Conservation (phyloP, 352 stramenopile genomes). For the Aphanomyces stellatus region DNA sequence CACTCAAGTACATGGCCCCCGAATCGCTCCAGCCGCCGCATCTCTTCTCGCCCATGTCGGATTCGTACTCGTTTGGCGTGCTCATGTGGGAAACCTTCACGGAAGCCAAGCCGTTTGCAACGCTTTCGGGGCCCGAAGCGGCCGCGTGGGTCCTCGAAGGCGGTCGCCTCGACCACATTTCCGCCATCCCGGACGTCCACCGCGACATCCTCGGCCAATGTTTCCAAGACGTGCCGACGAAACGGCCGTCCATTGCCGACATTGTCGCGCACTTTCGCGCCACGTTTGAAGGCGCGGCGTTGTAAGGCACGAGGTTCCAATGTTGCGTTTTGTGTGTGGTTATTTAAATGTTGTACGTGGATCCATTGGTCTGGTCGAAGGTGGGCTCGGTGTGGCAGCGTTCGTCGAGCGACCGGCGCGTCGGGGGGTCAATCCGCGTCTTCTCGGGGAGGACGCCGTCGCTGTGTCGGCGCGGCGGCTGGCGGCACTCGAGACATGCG, state of each 20-base stretch:
- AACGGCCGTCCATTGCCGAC: conserved; percentile 8
- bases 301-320: too few relatives aligned
- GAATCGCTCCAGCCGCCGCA: conserved; percentile 68
- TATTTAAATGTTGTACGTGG: too few relatives aligned
- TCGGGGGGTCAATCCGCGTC: too few relatives aligned
- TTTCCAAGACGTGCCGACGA: background rate
- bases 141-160: conserved; percentile 58
- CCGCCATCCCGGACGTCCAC: conserved; percentile 35
- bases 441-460: too few relatives aligned
- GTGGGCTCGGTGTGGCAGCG: too few relatives aligned
- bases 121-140: conserved; percentile 45
- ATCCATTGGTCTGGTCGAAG: too few relatives aligned
- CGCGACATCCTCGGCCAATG: conserved; percentile 44
- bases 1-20: conserved; percentile 77
- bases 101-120: conserved; percentile 39
- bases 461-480: background rate
- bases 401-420: too few relatives aligned
- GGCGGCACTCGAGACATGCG: background rate
- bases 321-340: too few relatives aligned
- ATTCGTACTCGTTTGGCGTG: conserved; percentile 80
- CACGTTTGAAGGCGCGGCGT: too few relatives aligned
- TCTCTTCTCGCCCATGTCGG: conserved; percentile 61
- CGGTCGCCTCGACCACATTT: conserved; percentile 45
- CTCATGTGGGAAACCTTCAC: conserved; percentile 78
- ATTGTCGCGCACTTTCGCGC: conserved; percentile 4